Percentiles rank a stretch among this genome's conserved stretches.
phyloP scores from a whole-genome alignment of 176 grass and related monocot genomes.

The Aegilops sharonensis region DNA sequence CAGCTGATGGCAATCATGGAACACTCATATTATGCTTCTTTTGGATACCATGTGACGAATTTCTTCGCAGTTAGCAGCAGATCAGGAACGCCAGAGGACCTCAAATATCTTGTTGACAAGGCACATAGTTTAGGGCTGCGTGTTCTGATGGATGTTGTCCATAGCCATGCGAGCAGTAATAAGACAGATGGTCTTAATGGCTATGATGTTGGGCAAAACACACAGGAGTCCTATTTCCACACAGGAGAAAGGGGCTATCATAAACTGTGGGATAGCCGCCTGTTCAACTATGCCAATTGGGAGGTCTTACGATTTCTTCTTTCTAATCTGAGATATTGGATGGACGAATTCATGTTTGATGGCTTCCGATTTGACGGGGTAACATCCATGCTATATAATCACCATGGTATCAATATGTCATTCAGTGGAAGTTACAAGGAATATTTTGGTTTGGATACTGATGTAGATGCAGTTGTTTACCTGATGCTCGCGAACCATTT shows the following conservation, averaged over 20 bases:
- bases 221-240: conserved; percentile 83
- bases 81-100: conserved; percentile 94
- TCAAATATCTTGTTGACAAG: conserved; percentile 96
- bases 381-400: conserved; percentile 95
- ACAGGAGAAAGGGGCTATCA: conserved; percentile 82
- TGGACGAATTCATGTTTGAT: conserved; percentile 90
- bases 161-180: conserved; percentile 90
- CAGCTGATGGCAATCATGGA: conserved; percentile 97
- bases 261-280: conserved; percentile 93
- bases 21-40: conserved; percentile 98
- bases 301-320: conserved; percentile 95
- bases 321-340: conserved; percentile 96
- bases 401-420: conserved; percentile 82
- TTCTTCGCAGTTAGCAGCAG: conserved; percentile 92
- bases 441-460: conserved; percentile 82
- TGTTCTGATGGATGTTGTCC: conserved; percentile 95
- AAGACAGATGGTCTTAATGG: conserved; percentile 89
- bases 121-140: conserved; percentile 79
- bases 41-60: conserved; percentile 98
- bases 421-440: conserved; percentile 84
- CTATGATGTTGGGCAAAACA: conserved; percentile 86
- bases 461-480: conserved; percentile 92
- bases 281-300: conserved; percentile 96
- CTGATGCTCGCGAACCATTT: conserved; percentile 91
- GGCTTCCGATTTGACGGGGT: conserved; percentile 95